A percentile compares a stretch with the other conserved stretches of the same genome.
Evolutionary conservation across 495 filamentous ascomycete species (phyloP).

Genomic region (Neurospora sp.): DNA sequence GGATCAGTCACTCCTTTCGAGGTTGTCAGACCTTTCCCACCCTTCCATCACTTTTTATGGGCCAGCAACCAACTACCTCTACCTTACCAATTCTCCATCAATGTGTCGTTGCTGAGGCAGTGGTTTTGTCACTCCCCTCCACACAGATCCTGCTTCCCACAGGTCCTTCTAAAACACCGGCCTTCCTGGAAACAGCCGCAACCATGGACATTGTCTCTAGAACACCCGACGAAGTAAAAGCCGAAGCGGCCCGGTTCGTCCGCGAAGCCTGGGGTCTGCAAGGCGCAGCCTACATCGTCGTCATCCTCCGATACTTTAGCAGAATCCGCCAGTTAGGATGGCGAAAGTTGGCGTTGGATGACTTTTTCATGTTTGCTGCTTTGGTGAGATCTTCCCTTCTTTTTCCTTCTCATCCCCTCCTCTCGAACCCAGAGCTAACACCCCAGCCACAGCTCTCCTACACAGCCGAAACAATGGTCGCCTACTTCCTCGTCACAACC

Average conservation of each 20-base stretch:
- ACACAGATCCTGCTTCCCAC: background rate
- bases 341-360: constrained; percentile 29
- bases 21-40: background rate
- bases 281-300: constrained; percentile 18
- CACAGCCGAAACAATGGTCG: constrained; percentile 21
- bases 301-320: constrained; percentile 19
- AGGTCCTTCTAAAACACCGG: background rate
- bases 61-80: background rate
- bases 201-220: background rate
- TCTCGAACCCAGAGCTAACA: background rate
- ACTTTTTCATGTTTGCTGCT: constrained; percentile 39
- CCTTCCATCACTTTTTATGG: background rate
- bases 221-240: background rate
- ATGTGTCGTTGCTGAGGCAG: background rate
- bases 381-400: background rate
- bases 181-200: background rate
- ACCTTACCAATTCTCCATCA: background rate
- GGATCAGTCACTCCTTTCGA: background rate
- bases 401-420: background rate
- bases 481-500: constrained; percentile 25
- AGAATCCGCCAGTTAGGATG: constrained; percentile 16
- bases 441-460: constrained; percentile 21
- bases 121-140: background rate
- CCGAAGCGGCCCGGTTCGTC: constrained; percentile 12
- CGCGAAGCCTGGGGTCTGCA: constrained; percentile 23